Base-by-base conservation (phyloP, 2,329 filamentous ascomycete species). In the Blastomyces emzantsi region DNA sequence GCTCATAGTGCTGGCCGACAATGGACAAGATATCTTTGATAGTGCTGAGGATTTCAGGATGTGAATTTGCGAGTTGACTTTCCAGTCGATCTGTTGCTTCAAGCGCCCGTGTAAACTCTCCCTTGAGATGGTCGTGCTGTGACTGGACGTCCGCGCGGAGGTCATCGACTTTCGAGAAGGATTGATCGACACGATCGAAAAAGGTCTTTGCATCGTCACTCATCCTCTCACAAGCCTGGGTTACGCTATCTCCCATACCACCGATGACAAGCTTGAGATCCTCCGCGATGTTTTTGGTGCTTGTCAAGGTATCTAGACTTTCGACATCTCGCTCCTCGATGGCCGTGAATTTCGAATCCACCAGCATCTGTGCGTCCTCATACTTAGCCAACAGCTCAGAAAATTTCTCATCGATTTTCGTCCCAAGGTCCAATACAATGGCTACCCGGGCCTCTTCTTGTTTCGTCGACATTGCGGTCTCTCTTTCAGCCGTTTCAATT, bases 201-300 rank as follows among this genome's bases (percentile, higher is more conserved):
- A 96, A 90, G 0, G 89, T 92, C 77, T 90, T 90, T 8, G 90
- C 93, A 55, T 94, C 91, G 71, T 91, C 88, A 63, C 90, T 87
- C 83, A 93, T 89, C 76, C 92, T 93, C 71, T 96, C 90, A 63
- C 92, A 84, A 0, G 90, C 88, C 62, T 95, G 90, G 0, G 88
- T 90, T 62, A 96, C 86, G 7, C 87, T 88, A 45, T 86, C 85
- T 8, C 91, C 90, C 57, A 97, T 87, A 0, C 90, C 92, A 69
- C 96, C 92, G 63, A 96, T 87, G 0, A 95, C 85, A 9, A 90
- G 79, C 74, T 90, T 93, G 64, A 97, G 84, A 69, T 97, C 94
- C 66, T 97, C 92, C 0, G 91, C 87, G 62, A 95, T 85, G 4
- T 84, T 82, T 76, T 92, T 96, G 33, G 89, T 93, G 65, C 82